These are phyloP conservation scores for Phytophthora brassicae DNA, from an alignment of 352 stramenopile species.

Conservation along the genomic window DNA sequence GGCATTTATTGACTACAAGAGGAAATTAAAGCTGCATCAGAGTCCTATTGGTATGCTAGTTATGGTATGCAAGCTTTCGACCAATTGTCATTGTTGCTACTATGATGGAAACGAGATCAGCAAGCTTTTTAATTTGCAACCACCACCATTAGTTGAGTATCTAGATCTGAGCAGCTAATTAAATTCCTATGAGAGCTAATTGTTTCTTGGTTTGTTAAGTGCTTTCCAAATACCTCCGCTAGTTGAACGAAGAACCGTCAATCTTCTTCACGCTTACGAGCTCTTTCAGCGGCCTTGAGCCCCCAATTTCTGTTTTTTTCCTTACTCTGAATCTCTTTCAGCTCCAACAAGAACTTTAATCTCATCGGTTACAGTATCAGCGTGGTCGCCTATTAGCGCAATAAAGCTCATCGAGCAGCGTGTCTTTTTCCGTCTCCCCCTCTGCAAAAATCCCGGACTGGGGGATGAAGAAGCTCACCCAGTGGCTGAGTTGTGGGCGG, in stretches of 20 bases:
- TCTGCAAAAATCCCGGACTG: too few relatives aligned
- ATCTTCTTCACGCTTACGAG: constrained; percentile 9
- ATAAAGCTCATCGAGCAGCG: constrained; percentile 10
- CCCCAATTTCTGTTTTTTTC: background rate
- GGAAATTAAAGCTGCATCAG: constrained; percentile 5
- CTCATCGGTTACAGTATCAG: background rate
- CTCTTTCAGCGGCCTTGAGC: constrained; percentile 2
- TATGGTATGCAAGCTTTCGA: constrained; percentile 10
- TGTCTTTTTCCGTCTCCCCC: constrained; percentile 6
- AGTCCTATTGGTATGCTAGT: constrained; percentile 11
- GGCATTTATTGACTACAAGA: constrained; percentile 18
- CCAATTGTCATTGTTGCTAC: constrained; percentile 11
- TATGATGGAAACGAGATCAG: constrained; percentile 15
- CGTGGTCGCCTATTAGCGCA: constrained; percentile 8
- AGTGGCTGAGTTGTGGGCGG: background rate
- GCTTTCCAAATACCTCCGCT: constrained; percentile 5
- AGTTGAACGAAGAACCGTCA: constrained; percentile 3
- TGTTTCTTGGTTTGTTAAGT: constrained; percentile 6
- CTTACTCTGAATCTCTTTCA: constrained; percentile 8
- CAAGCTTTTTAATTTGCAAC: constrained; percentile 11
- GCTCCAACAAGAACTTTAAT: constrained; percentile 10
- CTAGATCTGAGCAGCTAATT: constrained; percentile 3
- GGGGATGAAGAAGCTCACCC: background rate
- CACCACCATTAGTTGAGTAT: constrained; percentile 12
- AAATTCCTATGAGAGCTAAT: constrained; percentile 2